Percentiles rank a stretch among this genome's conserved stretches.
These are phyloP conservation scores for Ilex asprella DNA, from an alignment of 257 asterid species.

Conservation along the genomic window DNA sequence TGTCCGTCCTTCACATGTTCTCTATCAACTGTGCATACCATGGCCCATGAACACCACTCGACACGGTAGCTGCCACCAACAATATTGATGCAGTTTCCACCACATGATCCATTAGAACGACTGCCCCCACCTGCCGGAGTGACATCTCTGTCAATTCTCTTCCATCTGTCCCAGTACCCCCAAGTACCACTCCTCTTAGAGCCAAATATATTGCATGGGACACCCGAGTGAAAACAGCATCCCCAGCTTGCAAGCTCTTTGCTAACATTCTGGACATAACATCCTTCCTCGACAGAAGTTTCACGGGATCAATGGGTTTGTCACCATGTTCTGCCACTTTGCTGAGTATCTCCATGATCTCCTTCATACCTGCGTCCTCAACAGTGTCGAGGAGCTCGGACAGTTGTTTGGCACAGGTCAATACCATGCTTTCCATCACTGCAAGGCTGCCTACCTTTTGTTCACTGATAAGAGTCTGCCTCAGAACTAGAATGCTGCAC, in stretches of 20 bases:
- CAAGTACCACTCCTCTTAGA: conserved; percentile 56
- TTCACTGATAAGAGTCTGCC: conserved; percentile 63
- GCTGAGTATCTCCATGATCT: conserved; percentile 45
- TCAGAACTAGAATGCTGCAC: conserved; percentile 60
- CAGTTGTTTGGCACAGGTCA: conserved; percentile 37
- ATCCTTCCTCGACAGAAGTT: conserved; percentile 44
- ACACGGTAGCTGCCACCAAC: conserved; percentile 50
- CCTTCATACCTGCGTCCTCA: conserved; percentile 59
- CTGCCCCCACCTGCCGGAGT: conserved; percentile 70
- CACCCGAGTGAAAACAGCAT: conserved; percentile 49
- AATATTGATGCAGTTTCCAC: conserved; percentile 44
- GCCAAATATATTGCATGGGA: conserved; percentile 59
- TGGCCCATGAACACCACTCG: conserved; percentile 66
- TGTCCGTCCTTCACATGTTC: conserved; percentile 24
- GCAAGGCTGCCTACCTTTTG: conserved; percentile 38
- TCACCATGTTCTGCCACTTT: conserved; percentile 16
- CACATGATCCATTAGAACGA: conserved; percentile 40
- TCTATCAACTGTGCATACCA: conserved; percentile 55
- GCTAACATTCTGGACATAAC: conserved; percentile 74
- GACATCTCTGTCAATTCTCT: conserved; percentile 57
- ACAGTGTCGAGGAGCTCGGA: conserved; percentile 48
- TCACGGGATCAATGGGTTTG: conserved; percentile 17
- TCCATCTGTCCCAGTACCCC: conserved; percentile 48
- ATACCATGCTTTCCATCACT: conserved; percentile 48
- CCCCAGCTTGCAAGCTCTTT: conserved; percentile 79